Conservation (phyloP, 495 filamentous ascomycete genomes). For the Trichoderma orchidacearum region DNA sequence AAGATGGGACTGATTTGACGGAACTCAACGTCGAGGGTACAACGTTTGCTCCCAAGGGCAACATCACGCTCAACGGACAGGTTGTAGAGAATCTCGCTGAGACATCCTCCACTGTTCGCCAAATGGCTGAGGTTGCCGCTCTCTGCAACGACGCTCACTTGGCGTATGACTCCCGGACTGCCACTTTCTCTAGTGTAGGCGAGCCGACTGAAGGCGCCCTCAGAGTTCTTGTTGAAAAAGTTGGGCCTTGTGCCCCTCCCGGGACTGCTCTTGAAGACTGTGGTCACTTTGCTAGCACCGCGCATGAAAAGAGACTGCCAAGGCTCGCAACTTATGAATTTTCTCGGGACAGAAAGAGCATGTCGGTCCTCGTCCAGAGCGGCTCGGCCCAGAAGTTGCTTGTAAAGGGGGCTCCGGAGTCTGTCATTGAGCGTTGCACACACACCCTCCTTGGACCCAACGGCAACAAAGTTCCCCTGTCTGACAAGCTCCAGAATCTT, state of each 20-base stretch:
- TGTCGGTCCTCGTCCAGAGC: constrained; percentile 82
- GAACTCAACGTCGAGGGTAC: constrained; percentile 89
- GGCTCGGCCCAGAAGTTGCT: constrained; percentile 62
- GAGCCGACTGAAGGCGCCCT: constrained; percentile 95
- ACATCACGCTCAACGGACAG: constrained; percentile 54
- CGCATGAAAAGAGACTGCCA: constrained; percentile 64
- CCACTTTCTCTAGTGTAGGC: constrained; percentile 70
- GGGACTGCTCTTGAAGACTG: constrained; percentile 34
- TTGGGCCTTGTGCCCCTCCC: constrained; percentile 46
- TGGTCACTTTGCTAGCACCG: constrained; percentile 66
- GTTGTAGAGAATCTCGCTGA: constrained; percentile 52
- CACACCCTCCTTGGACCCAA: constrained; percentile 59
- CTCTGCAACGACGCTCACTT: constrained; percentile 82
- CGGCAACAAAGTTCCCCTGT: constrained; percentile 59
- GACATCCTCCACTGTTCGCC: constrained; percentile 63
- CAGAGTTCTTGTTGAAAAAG: constrained; percentile 84
- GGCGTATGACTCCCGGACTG: constrained; percentile 63
- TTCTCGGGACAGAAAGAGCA: constrained; percentile 95
- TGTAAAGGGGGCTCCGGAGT: constrained; percentile 94
- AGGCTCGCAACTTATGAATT: constrained; percentile 89
- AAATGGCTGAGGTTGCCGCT: constrained; percentile 77
- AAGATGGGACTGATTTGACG: constrained; percentile 60
- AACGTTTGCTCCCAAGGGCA: constrained; percentile 77
- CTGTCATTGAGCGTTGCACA: constrained; percentile 82
- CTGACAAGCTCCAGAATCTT: constrained; percentile 48